Evolutionary conservation across 345 rosid species (phyloP), one percentile per base, ranked within the genome.

Genomic region (Schrenkiella parvula): DNA sequence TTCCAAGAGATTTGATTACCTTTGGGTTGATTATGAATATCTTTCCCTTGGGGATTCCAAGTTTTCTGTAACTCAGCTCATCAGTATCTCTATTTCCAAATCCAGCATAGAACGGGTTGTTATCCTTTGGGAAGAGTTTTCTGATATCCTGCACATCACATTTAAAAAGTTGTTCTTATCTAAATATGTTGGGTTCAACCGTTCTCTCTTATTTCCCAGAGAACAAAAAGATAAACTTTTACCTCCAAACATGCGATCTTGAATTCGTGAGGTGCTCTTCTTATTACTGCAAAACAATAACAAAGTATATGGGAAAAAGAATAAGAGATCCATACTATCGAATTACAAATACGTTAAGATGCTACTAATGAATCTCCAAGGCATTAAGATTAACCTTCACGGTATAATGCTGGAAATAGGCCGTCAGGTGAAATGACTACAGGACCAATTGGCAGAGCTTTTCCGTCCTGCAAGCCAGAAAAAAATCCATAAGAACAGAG

Each of bases 231-330:
- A 34, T 2, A 59, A 35, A 32, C 6, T 44, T 51, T 62, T 84
- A 88, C 98, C 98, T 92, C 88, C 66, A 92, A 71, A 81, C 98
- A 92, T 4, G 96, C 96, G 38, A 92, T 92, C 80, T 92, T 92
- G 84, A 92, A 92, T 67, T 92, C 96, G 26, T 92, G 98, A 39
- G 98, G 98, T 22, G 98, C 92, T 79, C 96, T 86, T 82, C 98
- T 80, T 70, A 92, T 90, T 22, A 92, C 98, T 92, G 86, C 51
- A 77, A 82, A 62, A 26, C 29, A 64, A 47, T 56, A 35, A 39
- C 3, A 1, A 71, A n/a, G 31, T 50, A 50, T 39, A 71, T 8
- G n/a, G 57, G 50, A 21, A 46, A 14, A 2, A 13, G 31, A 37
- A 56, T 17, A 23, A 47, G 22, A 32, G 31, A 55, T 44, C 17